phyloP scores from a whole-genome alignment of 352 stramenopile species.

The Aphanomyces astaci region DNA sequence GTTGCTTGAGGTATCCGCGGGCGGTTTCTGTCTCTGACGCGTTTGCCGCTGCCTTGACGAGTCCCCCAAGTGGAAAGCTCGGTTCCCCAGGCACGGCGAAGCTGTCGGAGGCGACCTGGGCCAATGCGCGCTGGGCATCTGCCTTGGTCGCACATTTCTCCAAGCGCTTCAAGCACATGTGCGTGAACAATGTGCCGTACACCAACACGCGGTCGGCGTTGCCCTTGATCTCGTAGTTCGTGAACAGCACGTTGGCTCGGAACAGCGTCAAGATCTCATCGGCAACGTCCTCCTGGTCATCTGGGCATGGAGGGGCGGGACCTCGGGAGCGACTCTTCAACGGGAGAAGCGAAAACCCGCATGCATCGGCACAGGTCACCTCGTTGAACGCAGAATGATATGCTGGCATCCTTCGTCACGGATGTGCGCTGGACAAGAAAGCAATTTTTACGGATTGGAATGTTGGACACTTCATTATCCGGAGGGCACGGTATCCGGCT shows the following conservation, averaged over 20 bases:
- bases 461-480: too few relatives aligned
- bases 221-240: slow-evolving; percentile 90
- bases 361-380: slow-evolving; percentile 54
- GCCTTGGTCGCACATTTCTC: slow-evolving; percentile 72
- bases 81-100: slow-evolving; percentile 85
- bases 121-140: slow-evolving; percentile 65
- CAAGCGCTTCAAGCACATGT: slow-evolving; percentile 87
- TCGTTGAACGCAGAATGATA: slow-evolving; percentile 89
- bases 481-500: too few relatives aligned
- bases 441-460: too few relatives aligned
- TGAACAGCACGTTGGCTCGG: slow-evolving; percentile 91
- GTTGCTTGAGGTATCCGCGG: slow-evolving; percentile 86
- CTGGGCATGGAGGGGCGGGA: slow-evolving; percentile 69
- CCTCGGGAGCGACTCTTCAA: slow-evolving; percentile 84
- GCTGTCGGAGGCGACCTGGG: slow-evolving; percentile 71
- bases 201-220: slow-evolving; percentile 88
- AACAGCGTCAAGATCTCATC: slow-evolving; percentile 92
- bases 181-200: slow-evolving; percentile 90
- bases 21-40: slow-evolving; percentile 77
- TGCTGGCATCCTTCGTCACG: slow-evolving; percentile 56
- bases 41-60: slow-evolving; percentile 63
- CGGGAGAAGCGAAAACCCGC: slow-evolving; percentile 82
- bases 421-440: not conserved
- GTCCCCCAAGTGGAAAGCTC: slow-evolving; percentile 68
- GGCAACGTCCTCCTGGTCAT: slow-evolving; percentile 85